These are phyloP conservation scores for Suillus decipiens DNA, from an alignment of 768 basidiomycete genomes.

Conservation along the genomic window DNA sequence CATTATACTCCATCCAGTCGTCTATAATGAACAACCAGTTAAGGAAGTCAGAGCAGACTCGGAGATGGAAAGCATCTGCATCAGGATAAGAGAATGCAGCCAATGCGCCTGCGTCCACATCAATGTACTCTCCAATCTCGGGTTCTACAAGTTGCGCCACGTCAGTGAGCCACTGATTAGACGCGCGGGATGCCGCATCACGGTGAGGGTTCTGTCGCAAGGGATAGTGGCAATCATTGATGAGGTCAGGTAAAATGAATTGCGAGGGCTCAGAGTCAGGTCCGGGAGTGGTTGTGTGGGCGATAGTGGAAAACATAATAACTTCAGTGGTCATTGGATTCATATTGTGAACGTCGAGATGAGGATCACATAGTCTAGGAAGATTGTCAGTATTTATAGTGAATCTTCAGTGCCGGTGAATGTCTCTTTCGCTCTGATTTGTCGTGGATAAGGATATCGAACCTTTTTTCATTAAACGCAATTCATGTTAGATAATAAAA, in stretches of 20 bases:
- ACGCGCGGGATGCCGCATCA: conserved; percentile 35
- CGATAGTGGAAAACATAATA: conserved; percentile 26
- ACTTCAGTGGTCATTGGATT: background rate
- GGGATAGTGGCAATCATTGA: conserved; percentile 40
- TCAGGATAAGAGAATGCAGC: conserved; percentile 29
- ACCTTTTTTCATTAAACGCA: no score
- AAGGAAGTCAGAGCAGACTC: conserved; percentile 70
- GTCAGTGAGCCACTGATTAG: conserved; percentile 36
- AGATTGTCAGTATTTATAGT: background rate
- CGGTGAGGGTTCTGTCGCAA: conserved; percentile 34
- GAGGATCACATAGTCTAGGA: background rate
- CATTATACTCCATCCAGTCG: conserved; percentile 39
- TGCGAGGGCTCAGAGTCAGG: conserved; percentile 13
- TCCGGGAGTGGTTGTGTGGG: conserved; percentile 16
- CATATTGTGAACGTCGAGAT: background rate
- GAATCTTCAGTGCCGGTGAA: background rate
- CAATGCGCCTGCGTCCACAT: conserved; percentile 65
- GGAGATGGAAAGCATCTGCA: conserved; percentile 54
- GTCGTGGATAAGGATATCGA: no score
- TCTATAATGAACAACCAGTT: conserved; percentile 44
- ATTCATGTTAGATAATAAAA: no score
- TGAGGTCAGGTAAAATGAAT: conserved; percentile 43
- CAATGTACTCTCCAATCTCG: conserved; percentile 43
- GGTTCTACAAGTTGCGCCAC: conserved; percentile 32
- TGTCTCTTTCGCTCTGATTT: background rate